Percentiles rank a stretch among this genome's conserved stretches.
These are phyloP conservation scores for Aureobasidium sp. DNA, from an alignment of 2,329 filamentous ascomycete genomes.

Conservation along the genomic window DNA sequence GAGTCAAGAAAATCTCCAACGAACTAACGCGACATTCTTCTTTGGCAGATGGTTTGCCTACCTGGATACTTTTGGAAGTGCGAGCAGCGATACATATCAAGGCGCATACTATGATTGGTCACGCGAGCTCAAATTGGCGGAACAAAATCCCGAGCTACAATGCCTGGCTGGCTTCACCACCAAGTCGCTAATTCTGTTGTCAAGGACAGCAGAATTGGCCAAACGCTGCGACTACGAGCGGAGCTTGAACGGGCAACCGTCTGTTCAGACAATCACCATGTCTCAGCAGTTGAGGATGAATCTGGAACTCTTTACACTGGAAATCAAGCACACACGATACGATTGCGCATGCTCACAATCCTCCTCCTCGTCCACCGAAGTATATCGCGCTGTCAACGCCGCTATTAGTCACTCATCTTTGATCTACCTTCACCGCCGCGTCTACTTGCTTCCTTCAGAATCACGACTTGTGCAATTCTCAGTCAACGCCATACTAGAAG, in stretches of 20 bases:
- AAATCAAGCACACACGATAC: conserved; percentile 12
- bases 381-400: conserved; percentile 12
- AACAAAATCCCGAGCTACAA: neutral
- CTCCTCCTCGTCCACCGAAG: conserved; percentile 3
- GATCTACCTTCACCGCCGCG: conserved; percentile 13
- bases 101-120: conserved; percentile 13
- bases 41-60: conserved; percentile 78
- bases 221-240: conserved; percentile 17
- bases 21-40: conserved; percentile 60
- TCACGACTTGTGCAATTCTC: conserved; percentile 14
- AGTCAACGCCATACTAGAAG: conserved; percentile 7
- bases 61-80: conserved; percentile 68
- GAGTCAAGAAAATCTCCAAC: conserved; percentile 57
- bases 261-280: neutral
- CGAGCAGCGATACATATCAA: conserved; percentile 48
- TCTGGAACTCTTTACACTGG: conserved; percentile 11
- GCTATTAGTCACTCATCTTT: conserved; percentile 9
- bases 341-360: conserved; percentile 6
- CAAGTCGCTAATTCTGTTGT: conserved; percentile 4
- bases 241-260: neutral
- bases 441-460: conserved; percentile 7
- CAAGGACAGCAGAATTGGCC: conserved; percentile 6
- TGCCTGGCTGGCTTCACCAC: conserved; percentile 17
- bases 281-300: conserved; percentile 15
- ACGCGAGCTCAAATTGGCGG: conserved; percentile 7